phyloP scores from a whole-genome alignment of 345 rosid genomes.

The Heritiera fomes region DNA sequence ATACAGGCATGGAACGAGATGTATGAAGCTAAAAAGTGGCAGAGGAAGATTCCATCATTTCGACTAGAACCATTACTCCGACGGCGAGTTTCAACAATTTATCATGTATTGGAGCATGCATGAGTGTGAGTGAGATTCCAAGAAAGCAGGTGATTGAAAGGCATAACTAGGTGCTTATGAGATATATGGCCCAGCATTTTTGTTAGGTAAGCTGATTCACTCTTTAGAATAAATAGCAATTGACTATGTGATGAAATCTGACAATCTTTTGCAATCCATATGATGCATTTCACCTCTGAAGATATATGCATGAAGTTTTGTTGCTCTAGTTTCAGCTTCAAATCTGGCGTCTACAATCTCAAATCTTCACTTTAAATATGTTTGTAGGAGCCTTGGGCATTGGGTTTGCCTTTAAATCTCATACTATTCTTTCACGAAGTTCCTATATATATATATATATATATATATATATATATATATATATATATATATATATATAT shows the following conservation, averaged over 20 bases:
- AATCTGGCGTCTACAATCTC: neutral
- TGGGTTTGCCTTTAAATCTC: neutral
- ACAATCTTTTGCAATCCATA: neutral
- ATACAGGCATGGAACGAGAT: constrained; percentile 79
- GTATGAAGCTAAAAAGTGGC: constrained; percentile 69
- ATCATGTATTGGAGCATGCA: constrained; percentile 52
- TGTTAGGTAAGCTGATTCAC: constrained; percentile 21
- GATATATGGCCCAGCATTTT: neutral
- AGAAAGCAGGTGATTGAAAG: neutral
- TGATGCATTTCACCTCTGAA: constrained; percentile 7
- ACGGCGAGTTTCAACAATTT: constrained; percentile 53
- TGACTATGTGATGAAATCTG: neutral
- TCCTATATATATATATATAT: neutral
- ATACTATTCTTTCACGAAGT: no score
- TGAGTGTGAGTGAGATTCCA: constrained; percentile 25
- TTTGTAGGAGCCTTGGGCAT: no score
- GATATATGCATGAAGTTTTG: neutral
- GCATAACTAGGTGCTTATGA: neutral
- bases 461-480: no score
- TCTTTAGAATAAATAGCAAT: neutral
- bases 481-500: no score
- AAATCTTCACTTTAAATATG: neutral
- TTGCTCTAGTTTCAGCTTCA: neutral
- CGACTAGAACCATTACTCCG: constrained; percentile 69
- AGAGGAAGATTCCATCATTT: constrained; percentile 55